These are phyloP conservation scores for Penicillium sp. DNA, from an alignment of 2,329 filamentous ascomycete genomes.

Conservation along the genomic window DNA sequence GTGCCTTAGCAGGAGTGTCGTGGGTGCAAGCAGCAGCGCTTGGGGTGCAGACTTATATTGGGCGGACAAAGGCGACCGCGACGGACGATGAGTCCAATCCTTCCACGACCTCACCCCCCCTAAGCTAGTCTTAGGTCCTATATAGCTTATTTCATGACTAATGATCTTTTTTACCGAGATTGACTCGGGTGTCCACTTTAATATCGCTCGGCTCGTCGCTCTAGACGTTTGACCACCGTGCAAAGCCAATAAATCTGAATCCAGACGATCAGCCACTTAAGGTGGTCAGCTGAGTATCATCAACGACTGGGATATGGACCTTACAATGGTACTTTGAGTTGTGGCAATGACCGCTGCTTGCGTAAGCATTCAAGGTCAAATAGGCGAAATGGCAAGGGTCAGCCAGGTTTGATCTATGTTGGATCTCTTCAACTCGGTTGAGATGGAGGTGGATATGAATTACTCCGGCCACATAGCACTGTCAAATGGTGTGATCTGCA, in stretches of 20 bases:
- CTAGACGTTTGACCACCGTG: no score
- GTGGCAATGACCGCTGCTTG: not conserved
- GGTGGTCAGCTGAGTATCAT: no score
- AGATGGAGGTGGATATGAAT: not conserved
- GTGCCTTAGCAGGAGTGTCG: conserved; percentile 23
- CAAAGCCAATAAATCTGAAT: not conserved
- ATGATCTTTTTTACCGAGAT: not conserved
- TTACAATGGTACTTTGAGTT: no score
- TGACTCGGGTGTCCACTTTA: not conserved
- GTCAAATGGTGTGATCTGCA: not conserved
- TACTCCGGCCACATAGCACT: not conserved
- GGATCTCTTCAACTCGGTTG: not conserved
- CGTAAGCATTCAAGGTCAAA: not conserved
- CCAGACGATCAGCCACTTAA: not conserved
- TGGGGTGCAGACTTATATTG: conserved; percentile 24
- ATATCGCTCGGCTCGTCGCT: not conserved
- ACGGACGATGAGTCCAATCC: not conserved
- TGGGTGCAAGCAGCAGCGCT: conserved; percentile 21
- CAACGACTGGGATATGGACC: no score
- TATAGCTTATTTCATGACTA: not conserved
- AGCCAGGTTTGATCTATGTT: not conserved
- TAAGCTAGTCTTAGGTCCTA: not conserved
- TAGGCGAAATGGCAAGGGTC: not conserved
- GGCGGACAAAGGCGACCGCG: conserved; percentile 17
- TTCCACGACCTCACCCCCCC: not conserved